Percentiles rank a stretch among this genome's conserved stretches.
Evolutionary conservation across 2,329 filamentous ascomycete species (phyloP).

Genomic region (Colletotrichum acutatum): DNA sequence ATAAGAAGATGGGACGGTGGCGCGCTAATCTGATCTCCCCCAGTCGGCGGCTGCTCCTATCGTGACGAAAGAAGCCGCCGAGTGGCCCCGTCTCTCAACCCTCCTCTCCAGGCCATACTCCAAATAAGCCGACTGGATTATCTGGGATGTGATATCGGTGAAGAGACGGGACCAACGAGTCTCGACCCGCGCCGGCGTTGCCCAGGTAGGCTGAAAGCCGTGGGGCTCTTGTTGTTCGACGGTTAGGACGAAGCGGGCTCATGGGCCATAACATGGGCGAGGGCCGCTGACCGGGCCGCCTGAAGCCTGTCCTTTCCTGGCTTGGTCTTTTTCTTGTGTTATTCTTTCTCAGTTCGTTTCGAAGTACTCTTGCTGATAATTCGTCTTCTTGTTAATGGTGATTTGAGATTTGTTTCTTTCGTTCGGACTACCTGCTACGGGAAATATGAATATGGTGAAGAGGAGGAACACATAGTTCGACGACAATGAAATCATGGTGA

Average conservation of each 20-base stretch:
- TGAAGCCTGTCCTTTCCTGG: neutral
- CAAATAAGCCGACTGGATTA: slow-evolving; percentile 14
- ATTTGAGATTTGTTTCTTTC: neutral
- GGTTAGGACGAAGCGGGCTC: slow-evolving; percentile 16
- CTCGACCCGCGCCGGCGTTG: neutral
- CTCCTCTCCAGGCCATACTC: neutral
- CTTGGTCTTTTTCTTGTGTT: slow-evolving; percentile 1
- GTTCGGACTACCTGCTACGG: neutral
- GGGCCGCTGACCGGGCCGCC: neutral
- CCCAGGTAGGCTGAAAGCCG: neutral
- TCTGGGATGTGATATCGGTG: neutral
- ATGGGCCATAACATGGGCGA: slow-evolving; percentile 21
- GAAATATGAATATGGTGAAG: slow-evolving; percentile 13
- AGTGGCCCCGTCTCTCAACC: slow-evolving; percentile 2
- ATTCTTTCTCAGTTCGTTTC: slow-evolving; percentile 1
- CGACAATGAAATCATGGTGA: slow-evolving; percentile 32
- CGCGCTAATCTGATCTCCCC: slow-evolving; percentile 25
- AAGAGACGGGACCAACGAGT: neutral
- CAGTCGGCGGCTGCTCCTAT: neutral
- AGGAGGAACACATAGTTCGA: slow-evolving; percentile 24
- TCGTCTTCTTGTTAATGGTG: neutral
- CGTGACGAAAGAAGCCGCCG: neutral
- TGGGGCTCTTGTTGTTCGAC: neutral
- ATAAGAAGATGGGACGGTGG: slow-evolving; percentile 28
- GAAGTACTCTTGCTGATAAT: neutral